phyloP scores from a whole-genome alignment of 805 yeast species.

The Saccharomycopsis vini region DNA sequence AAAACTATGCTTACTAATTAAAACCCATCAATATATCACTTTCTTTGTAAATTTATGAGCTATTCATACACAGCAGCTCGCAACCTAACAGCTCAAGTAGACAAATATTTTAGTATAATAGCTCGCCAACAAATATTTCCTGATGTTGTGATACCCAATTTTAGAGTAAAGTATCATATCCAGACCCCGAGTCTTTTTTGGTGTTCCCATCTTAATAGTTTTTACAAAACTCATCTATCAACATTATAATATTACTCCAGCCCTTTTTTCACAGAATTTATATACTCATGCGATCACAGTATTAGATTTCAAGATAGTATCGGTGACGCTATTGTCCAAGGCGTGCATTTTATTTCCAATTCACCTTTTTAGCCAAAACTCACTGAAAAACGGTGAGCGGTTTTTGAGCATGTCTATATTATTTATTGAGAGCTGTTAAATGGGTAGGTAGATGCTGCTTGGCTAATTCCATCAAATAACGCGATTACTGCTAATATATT shows the following conservation, averaged over 20 bases:
- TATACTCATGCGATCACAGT: slow-evolving; percentile 37
- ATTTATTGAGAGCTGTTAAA: slow-evolving; percentile 39
- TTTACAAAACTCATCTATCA: neutral
- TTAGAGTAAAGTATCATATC: too few species aligned
- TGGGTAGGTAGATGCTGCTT: slow-evolving; percentile 37
- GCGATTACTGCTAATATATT: slow-evolving; percentile 27
- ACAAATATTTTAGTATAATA: too few species aligned
- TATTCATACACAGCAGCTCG: too few species aligned
- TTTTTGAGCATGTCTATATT: slow-evolving; percentile 27
- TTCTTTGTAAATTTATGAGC: too few species aligned
- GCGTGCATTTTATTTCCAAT: slow-evolving; percentile 24
- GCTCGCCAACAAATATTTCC: too few species aligned
- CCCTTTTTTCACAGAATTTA: slow-evolving; percentile 35
- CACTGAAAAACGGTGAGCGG: slow-evolving; percentile 31
- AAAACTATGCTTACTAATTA: too few species aligned
- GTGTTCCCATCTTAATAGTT: neutral
- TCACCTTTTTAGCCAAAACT: slow-evolving; percentile 36
- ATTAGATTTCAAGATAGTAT: slow-evolving; percentile 35
- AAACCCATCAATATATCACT: too few species aligned
- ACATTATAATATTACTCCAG: slow-evolving; percentile 23
- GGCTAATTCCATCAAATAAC: slow-evolving; percentile 31
- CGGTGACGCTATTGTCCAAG: slow-evolving; percentile 32
- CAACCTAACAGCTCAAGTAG: too few species aligned
- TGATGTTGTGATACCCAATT: too few species aligned
- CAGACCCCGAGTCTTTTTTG: neutral